These are phyloP conservation scores for Cercospora sp. DNA, from an alignment of 2,329 filamentous ascomycete species.

Conservation along the genomic window DNA sequence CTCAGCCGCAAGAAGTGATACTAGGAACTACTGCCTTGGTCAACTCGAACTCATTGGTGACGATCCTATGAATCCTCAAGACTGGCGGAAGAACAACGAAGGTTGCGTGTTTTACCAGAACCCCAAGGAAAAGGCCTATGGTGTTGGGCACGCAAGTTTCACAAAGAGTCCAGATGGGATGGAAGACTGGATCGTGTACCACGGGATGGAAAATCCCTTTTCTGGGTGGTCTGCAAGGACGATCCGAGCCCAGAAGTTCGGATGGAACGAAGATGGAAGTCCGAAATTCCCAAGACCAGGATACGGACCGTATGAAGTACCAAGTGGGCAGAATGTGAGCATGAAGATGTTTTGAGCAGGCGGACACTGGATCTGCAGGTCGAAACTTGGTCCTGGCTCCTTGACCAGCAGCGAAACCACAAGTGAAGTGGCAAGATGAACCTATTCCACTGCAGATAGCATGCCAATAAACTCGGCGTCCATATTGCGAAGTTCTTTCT, in stretches of 20 bases:
- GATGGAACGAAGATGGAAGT: conserved; percentile 51
- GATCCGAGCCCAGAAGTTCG: conserved; percentile 53
- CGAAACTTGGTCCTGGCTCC: not conserved
- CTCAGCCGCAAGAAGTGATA: conserved; percentile 53
- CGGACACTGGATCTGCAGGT: not conserved
- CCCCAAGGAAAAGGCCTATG: conserved; percentile 47
- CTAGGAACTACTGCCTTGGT: conserved; percentile 56
- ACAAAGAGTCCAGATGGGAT: conserved; percentile 50
- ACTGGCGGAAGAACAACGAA: conserved; percentile 52
- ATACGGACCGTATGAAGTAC: conserved; percentile 51
- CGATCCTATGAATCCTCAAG: conserved; percentile 52
- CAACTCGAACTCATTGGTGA: conserved; percentile 52
- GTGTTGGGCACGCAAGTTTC: conserved; percentile 55
- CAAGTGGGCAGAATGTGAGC: conserved; percentile 47
- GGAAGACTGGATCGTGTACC: conserved; percentile 57
- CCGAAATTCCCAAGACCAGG: conserved; percentile 53
- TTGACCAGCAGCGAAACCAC: not conserved
- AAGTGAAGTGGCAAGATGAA: not conserved
- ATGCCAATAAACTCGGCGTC: not conserved
- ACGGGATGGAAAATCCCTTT: conserved; percentile 53
- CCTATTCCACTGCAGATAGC: not conserved
- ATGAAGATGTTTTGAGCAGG: conserved; percentile 36
- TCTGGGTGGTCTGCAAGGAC: conserved; percentile 51
- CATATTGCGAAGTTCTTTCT: not conserved
- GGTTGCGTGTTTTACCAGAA: conserved; percentile 55